Percentiles rank a stretch among this genome's conserved stretches.
Conservation (phyloP, 2,329 filamentous ascomycete species). For the Pseudogymnoascus sp. region DNA sequence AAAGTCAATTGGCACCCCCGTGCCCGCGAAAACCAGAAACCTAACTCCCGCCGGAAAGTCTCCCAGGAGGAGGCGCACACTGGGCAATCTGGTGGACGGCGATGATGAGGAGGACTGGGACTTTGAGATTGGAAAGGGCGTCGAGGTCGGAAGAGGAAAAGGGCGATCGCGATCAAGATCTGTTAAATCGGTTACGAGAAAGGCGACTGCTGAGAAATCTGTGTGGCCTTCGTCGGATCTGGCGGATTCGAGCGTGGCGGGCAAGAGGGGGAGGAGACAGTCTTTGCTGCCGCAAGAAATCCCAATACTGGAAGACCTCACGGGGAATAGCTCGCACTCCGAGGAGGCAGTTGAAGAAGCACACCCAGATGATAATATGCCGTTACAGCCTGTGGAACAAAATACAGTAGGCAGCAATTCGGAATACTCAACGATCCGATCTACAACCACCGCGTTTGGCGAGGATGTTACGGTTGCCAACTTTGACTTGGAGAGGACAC, state of each 20-base stretch:
- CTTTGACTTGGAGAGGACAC: constrained; percentile 22
- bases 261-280: constrained; percentile 20
- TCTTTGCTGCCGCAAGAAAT: constrained; percentile 16
- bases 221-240: constrained; percentile 6
- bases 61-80: constrained; percentile 21
- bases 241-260: constrained; percentile 11
- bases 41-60: constrained; percentile 20
- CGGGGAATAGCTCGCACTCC: background rate
- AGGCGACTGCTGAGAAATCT: constrained; percentile 15
- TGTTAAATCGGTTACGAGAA: constrained; percentile 17
- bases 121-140: constrained; percentile 19
- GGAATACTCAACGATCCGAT: constrained; percentile 19
- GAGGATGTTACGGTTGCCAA: constrained; percentile 22
- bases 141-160: constrained; percentile 20
- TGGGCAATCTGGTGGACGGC: constrained; percentile 20
- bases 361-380: background rate
- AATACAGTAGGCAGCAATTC: constrained; percentile 10
- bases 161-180: constrained; percentile 23
- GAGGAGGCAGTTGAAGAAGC: background rate
- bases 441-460: constrained; percentile 14
- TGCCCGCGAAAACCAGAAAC: constrained; percentile 25
- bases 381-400: background rate
- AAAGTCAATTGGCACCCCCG: constrained; percentile 34
- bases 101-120: constrained; percentile 21
- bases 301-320: constrained; percentile 12